Evolutionary conservation across 176 grass and related monocot species (phyloP).

Genomic region (Oryza punctata): DNA sequence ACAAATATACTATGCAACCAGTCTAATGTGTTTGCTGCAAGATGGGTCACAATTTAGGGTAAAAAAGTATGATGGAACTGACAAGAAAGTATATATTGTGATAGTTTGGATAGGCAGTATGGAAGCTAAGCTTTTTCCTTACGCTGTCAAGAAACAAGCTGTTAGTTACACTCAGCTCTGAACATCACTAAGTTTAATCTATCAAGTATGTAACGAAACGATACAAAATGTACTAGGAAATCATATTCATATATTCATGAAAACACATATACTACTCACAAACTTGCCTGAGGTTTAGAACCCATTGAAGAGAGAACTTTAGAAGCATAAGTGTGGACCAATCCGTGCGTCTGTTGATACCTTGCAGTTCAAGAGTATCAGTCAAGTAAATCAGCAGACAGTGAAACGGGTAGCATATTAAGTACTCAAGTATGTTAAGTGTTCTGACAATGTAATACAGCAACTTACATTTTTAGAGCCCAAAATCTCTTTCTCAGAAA

Average conservation of each 20-base stretch:
- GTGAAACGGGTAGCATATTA: slow-evolving; percentile 30
- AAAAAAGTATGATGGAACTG: not conserved
- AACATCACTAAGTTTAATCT: not conserved
- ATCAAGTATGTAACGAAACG: not conserved
- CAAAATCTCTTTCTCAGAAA: slow-evolving; percentile 74
- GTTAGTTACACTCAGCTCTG: not conserved
- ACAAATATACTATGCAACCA: not conserved
- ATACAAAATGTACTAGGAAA: not conserved
- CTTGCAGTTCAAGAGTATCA: slow-evolving; percentile 54
- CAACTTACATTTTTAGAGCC: slow-evolving; percentile 84
- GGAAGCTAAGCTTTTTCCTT: not conserved
- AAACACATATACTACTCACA: slow-evolving; percentile 28
- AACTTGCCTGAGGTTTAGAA: slow-evolving; percentile 64
- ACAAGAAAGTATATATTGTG: not conserved
- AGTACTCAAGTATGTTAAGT: slow-evolving; percentile 27
- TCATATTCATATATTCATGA: not conserved
- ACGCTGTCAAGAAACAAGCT: not conserved
- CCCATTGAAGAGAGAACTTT: slow-evolving; percentile 59
- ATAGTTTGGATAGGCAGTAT: not conserved
- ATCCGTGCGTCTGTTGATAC: slow-evolving; percentile 77
- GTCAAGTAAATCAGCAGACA: slow-evolving; percentile 39
- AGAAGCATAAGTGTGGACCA: slow-evolving; percentile 70
- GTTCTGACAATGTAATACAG: slow-evolving; percentile 26
- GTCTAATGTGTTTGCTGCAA: not conserved
- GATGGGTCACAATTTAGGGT: not conserved